Percentiles rank a stretch among this genome's conserved stretches.
Conservation (phyloP, 495 filamentous ascomycete species). For the Annulohypoxylon nitens region DNA sequence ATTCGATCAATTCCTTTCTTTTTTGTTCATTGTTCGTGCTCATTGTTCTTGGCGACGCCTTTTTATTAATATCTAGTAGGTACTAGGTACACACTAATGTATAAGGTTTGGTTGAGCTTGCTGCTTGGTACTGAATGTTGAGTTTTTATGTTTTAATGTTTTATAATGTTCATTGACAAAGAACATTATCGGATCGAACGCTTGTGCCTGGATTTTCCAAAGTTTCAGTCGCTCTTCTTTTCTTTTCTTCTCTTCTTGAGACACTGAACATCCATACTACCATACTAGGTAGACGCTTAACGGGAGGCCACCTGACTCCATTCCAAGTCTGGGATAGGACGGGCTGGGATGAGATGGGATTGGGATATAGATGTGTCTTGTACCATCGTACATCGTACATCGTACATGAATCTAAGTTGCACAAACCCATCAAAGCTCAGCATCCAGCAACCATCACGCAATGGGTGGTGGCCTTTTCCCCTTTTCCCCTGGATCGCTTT, state of each 20-base stretch:
- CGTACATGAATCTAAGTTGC: conserved; percentile 10
- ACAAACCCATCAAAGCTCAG: conserved; percentile 17
- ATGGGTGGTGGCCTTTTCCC: conserved; percentile 30
- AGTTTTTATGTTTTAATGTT: background rate
- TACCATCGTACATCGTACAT: conserved; percentile 2
- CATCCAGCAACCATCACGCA: conserved; percentile 30
- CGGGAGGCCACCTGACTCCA: conserved; percentile 40
- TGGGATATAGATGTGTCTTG: conserved; percentile 3
- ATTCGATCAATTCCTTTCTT: conserved; percentile 3
- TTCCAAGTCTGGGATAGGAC: conserved; percentile 15
- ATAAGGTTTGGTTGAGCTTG: conserved; percentile 16
- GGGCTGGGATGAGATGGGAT: background rate
- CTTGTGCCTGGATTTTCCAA: background rate
- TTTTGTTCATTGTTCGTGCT: conserved; percentile 23
- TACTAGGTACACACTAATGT: background rate
- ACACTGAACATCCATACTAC: background rate
- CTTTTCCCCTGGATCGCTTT: conserved; percentile 26
- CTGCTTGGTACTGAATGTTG: conserved; percentile 18
- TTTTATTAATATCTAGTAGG: conserved; percentile 14
- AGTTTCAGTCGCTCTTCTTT: no score
- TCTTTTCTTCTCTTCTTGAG: conserved; percentile 19
- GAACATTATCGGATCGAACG: conserved; percentile 13
- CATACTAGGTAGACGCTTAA: background rate
- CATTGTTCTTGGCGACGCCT: conserved; percentile 26
- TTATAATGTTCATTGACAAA: conserved; percentile 29